Conservation (phyloP, 345 rosid species). For the Rhizophora mangle region DNA sequence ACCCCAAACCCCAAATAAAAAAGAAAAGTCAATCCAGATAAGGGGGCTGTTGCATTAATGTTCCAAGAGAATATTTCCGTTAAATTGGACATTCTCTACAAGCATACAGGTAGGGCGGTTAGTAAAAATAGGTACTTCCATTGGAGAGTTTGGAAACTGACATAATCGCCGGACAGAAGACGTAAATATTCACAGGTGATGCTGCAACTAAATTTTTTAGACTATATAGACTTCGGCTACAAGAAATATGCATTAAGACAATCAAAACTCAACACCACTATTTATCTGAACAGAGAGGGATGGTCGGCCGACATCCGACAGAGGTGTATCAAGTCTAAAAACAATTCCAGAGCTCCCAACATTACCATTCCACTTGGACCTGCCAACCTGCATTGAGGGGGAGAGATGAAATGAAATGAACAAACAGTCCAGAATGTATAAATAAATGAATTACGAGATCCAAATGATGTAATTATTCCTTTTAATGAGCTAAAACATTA, state of each 20-base stretch:
- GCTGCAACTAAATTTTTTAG: not conserved
- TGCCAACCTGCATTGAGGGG: slow-evolving; percentile 56
- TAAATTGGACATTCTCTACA: too few relatives aligned
- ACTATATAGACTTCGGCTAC: slow-evolving; percentile 38
- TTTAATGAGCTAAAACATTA: too few relatives aligned
- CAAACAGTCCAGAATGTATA: too few relatives aligned
- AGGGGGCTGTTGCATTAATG: too few relatives aligned
- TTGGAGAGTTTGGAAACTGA: not conserved
- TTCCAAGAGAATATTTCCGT: too few relatives aligned
- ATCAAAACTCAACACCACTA: slow-evolving; percentile 76
- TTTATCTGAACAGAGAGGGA: slow-evolving; percentile 76
- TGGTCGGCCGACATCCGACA: slow-evolving; percentile 57
- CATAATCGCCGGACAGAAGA: not conserved
- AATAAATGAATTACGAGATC: too few relatives aligned
- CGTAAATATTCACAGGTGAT: slow-evolving; percentile 26
- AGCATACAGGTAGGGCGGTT: too few relatives aligned
- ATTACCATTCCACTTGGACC: slow-evolving; percentile 96
- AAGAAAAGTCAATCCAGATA: too few relatives aligned
- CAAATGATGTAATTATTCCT: too few relatives aligned
- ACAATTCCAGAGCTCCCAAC: too few relatives aligned
- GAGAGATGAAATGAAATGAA: not conserved
- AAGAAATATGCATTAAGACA: slow-evolving; percentile 4
- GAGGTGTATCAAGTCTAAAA: slow-evolving; percentile 65
- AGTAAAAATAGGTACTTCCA: too few relatives aligned
- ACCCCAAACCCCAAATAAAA: too few relatives aligned